Conservation (phyloP, 139 green algal species). For the Parachlorella kessleri region DNA sequence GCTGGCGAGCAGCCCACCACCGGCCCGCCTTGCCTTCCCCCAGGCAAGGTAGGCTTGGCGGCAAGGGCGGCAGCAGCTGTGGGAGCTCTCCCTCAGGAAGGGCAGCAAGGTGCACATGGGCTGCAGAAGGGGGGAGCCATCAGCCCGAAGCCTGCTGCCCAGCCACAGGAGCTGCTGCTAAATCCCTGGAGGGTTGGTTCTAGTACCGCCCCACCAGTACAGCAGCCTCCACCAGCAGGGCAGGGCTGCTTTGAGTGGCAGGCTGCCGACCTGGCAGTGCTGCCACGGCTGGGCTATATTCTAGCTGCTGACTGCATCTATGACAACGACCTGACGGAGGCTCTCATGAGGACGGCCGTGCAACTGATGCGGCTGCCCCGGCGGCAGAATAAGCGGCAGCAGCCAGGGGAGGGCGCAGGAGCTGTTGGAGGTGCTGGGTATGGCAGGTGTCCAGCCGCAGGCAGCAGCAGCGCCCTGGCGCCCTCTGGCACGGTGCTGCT, state of each 20-base stretch:
- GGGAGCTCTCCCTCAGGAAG: no score
- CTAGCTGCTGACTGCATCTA: conserved; percentile 25
- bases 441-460: no score
- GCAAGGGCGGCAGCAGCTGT: not conserved
- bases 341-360: conserved; percentile 12
- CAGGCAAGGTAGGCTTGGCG: no score
- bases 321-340: conserved; percentile 15
- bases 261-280: not conserved
- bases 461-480: not conserved
- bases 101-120: not conserved
- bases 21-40: no score
- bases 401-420: not conserved
- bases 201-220: no score
- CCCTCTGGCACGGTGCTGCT: conserved; percentile 4
- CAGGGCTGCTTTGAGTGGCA: not conserved
- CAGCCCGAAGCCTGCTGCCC: not conserved
- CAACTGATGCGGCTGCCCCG: conserved; percentile 8
- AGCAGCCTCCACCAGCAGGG: not conserved
- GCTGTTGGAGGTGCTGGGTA: not conserved
- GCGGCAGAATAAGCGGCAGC: no score
- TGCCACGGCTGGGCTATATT: conserved; percentile 4
- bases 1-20: no score
- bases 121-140: not conserved
- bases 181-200: no score
- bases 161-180: no score